A percentile compares a stretch with the other conserved stretches of the same genome.
Evolutionary conservation across 768 basidiomycete species (phyloP).

Genomic region (Pleurotus platypus): DNA sequence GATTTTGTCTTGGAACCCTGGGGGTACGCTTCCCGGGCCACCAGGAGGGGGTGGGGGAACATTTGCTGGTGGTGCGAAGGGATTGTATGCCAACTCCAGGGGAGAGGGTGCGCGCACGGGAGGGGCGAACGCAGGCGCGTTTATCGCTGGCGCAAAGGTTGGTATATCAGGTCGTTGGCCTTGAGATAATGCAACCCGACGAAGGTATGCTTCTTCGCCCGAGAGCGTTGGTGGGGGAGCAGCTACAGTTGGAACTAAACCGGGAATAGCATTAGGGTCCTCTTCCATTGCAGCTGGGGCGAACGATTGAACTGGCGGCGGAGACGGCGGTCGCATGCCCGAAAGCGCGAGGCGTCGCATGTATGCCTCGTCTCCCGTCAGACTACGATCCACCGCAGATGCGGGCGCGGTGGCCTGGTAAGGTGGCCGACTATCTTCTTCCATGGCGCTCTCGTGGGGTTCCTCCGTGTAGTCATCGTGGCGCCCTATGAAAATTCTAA

Average conservation of each 20-base stretch:
- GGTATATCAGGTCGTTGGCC: slow-evolving; percentile 17
- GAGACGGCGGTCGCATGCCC: slow-evolving; percentile 18
- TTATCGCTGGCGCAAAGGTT: too few species aligned
- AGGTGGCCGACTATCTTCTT: slow-evolving; percentile 37
- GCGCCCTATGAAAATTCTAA: slow-evolving; percentile 30
- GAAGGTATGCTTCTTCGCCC: slow-evolving; percentile 69
- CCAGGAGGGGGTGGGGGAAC: slow-evolving; percentile 53
- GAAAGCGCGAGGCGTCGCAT: slow-evolving; percentile 74
- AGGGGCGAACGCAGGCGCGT: slow-evolving; percentile 12
- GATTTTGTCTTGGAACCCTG: slow-evolving; percentile 58
- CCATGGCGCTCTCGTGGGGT: slow-evolving; percentile 43
- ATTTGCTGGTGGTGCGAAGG: slow-evolving; percentile 61
- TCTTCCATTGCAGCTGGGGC: slow-evolving; percentile 16
- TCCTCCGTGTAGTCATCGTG: slow-evolving; percentile 44
- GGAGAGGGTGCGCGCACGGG: slow-evolving; percentile 35
- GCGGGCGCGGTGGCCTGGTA: slow-evolving; percentile 18
- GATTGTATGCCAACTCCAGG: slow-evolving; percentile 61
- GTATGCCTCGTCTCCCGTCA: slow-evolving; percentile 80
- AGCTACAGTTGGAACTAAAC: slow-evolving; percentile 13
- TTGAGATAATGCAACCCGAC: slow-evolving; percentile 54
- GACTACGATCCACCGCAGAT: slow-evolving; percentile 32
- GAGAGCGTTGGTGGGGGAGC: slow-evolving; percentile 30
- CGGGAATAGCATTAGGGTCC: slow-evolving; percentile 17
- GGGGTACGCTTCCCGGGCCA: slow-evolving; percentile 29
- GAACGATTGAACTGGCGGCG: slow-evolving; percentile 5